Conservation (phyloP, 1,139 yeast species). For the Saccharomyces pastorianus region DNA sequence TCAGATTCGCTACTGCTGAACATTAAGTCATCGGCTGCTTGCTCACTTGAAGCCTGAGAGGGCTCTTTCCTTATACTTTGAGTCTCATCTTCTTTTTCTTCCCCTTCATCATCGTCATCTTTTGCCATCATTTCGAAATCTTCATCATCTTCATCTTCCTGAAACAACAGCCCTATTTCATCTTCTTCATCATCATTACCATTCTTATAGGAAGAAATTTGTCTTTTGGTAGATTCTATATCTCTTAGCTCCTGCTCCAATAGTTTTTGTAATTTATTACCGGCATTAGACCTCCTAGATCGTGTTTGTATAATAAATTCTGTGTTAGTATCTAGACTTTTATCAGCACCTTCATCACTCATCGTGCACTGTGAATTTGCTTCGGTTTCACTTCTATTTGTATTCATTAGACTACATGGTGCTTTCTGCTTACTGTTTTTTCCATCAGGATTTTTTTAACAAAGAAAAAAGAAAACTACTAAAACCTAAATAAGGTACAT, state of each 20-base stretch:
- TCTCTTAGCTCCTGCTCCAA: conserved; percentile 55
- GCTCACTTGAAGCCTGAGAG: conserved; percentile 3
- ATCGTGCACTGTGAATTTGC: conserved; percentile 4
- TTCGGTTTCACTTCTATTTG: not conserved
- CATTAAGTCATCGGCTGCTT: conserved; percentile 36
- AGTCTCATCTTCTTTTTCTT: conserved; percentile 15
- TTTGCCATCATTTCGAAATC: conserved; percentile 47
- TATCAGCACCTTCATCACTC: conserved; percentile 7
- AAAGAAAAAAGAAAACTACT: not conserved
- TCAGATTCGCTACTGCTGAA: conserved; percentile 38
- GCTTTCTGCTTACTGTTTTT: not conserved
- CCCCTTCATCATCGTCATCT: conserved; percentile 20
- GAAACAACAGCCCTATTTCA: conserved; percentile 64
- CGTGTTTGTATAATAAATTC: conserved; percentile 39
- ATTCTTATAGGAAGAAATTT: conserved; percentile 4
- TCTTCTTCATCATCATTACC: conserved; percentile 45
- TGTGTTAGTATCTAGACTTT: not conserved
- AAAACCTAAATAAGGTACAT: not conserved
- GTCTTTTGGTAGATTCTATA: conserved; percentile 32
- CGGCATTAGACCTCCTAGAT: conserved; percentile 80
- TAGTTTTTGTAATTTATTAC: conserved; percentile 68
- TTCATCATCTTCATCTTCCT: conserved; percentile 76
- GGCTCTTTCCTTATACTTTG: conserved; percentile 1
- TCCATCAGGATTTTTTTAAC: not conserved
- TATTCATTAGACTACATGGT: not conserved